phyloP scores from a whole-genome alignment of 2,329 filamentous ascomycete genomes.

The Aspergillus vadensis region DNA sequence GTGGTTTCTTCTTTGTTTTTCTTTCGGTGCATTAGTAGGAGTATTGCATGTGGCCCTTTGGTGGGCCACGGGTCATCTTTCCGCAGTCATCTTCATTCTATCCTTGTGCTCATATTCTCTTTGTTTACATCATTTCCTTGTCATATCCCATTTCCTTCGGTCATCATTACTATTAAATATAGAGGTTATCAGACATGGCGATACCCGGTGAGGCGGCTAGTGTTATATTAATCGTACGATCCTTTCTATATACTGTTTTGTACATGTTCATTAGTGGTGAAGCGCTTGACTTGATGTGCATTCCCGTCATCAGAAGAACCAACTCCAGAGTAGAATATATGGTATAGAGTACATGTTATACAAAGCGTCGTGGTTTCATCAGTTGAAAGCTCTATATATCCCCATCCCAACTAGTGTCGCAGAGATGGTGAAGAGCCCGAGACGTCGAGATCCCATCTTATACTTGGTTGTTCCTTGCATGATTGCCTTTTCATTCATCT shows the following conservation, averaged over 20 bases:
- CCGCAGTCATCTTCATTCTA: constrained; percentile 17
- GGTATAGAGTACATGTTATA: constrained; percentile 6
- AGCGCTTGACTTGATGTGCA: constrained; percentile 2
- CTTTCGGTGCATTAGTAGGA: constrained; percentile 37
- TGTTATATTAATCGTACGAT: constrained; percentile 19
- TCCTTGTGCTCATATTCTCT: constrained; percentile 13
- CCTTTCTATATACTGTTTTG: constrained; percentile 7
- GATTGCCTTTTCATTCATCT: constrained; percentile 63
- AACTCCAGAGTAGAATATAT: constrained; percentile 6
- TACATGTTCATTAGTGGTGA: constrained; percentile 10
- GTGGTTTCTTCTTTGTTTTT: constrained; percentile 26
- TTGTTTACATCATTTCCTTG: constrained; percentile 16
- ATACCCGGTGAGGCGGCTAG: constrained; percentile 40
- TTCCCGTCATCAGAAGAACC: background rate
- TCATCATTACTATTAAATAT: constrained; percentile 31
- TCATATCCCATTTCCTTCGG: constrained; percentile 8
- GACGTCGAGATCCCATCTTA: constrained; percentile 69
- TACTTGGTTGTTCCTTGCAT: constrained; percentile 69
- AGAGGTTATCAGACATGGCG: constrained; percentile 38
- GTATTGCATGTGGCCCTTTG: constrained; percentile 32
- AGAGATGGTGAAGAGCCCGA: constrained; percentile 69
- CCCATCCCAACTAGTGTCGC: constrained; percentile 69
- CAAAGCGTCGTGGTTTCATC: constrained; percentile 23
- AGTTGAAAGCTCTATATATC: constrained; percentile 67
- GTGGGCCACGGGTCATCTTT: constrained; percentile 19